Percentiles rank a stretch among this genome's conserved stretches.
Evolutionary conservation across 225 moss, liverwort and hornwort species (phyloP).

Genomic region (Climacium dendroides): DNA sequence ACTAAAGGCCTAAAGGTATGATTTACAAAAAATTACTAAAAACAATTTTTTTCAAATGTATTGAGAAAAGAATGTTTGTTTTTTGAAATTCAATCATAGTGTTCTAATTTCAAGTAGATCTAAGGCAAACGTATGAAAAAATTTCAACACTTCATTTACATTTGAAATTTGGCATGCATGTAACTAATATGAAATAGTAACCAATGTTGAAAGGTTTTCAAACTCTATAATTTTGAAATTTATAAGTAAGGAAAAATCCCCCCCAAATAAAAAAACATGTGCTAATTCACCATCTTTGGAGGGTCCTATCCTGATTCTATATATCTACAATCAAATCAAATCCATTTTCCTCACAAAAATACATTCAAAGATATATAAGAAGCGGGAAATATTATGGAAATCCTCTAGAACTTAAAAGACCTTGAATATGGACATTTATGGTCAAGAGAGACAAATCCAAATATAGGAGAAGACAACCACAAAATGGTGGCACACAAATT

Average conservation of each 20-base stretch:
- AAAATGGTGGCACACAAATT: no score
- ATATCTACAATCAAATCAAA: no score
- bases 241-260: neutral
- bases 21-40: neutral
- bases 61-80: no score
- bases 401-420: no score
- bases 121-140: neutral
- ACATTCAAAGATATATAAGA: no score
- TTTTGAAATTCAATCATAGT: neutral
- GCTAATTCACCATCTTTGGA: neutral
- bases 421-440: no score
- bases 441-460: no score
- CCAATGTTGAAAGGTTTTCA: neutral
- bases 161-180: neutral
- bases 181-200: neutral
- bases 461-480: no score
- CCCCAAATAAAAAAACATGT: neutral
- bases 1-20: neutral
- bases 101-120: neutral
- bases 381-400: no score
- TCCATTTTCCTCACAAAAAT: no score
- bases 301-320: neutral
- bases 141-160: neutral
- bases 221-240: neutral
- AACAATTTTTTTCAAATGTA: neutral